Evolutionary conservation across 108 stramenopile species (phyloP).

Genomic region (Hondaea fermentalgiana): DNA sequence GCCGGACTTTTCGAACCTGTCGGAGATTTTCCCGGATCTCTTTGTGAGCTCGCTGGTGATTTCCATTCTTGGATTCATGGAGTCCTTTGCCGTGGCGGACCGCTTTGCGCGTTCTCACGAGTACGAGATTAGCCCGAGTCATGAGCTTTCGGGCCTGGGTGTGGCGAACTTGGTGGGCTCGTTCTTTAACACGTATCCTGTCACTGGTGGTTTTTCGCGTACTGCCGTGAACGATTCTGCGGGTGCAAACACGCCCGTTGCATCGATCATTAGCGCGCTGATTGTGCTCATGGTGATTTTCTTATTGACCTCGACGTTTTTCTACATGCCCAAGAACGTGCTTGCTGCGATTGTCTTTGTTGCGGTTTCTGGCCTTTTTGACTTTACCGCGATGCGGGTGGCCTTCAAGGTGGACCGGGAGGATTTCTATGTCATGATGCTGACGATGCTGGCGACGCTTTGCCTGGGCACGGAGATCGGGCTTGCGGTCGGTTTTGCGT

Average conservation of each 20-base stretch:
- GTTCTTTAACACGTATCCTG: conserved; percentile 43
- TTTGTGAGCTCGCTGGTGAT: conserved; percentile 31
- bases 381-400: conserved; percentile 50
- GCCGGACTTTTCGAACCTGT: neutral
- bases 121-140: conserved; percentile 59
- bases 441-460: conserved; percentile 50
- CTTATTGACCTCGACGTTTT: conserved; percentile 66
- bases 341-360: conserved; percentile 64
- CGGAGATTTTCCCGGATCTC: conserved; percentile 28
- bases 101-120: conserved; percentile 47
- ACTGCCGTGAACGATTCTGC: conserved; percentile 63
- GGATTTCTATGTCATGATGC: conserved; percentile 57
- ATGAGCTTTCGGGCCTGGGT: conserved; percentile 67
- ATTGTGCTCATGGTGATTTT: conserved; percentile 58
- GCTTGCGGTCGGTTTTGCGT: conserved; percentile 49
- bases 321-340: conserved; percentile 51
- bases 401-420: conserved; percentile 56
- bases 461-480: conserved; percentile 64
- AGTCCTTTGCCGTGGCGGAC: conserved; percentile 70
- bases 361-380: conserved; percentile 54
- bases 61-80: conserved; percentile 62
- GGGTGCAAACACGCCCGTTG: conserved; percentile 59
- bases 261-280: conserved; percentile 53
- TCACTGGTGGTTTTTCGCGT: conserved; percentile 58
- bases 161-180: conserved; percentile 60